A percentile compares a stretch with the other conserved stretches of the same genome.
phyloP scores from a whole-genome alignment of 2,329 filamentous ascomycete species.

The Venturia effusa region DNA sequence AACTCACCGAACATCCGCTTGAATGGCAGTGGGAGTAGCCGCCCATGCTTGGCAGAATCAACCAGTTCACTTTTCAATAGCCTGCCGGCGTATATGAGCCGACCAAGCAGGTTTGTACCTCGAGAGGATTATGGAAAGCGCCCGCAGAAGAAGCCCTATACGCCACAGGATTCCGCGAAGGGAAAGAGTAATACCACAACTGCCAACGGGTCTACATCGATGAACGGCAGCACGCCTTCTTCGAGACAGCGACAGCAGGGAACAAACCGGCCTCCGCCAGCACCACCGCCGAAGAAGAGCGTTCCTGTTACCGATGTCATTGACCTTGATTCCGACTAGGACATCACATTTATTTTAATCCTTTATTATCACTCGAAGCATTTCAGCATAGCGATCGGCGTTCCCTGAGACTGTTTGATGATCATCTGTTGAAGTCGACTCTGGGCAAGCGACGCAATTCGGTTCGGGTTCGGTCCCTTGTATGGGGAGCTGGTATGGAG shows the following conservation, averaged over 20 bases:
- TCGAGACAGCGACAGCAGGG: not conserved
- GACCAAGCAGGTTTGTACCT: slow-evolving; percentile 10
- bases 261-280: not conserved
- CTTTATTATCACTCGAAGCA: not conserved
- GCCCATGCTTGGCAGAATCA: not conserved
- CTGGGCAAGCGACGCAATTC: not conserved
- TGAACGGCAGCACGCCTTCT: not conserved
- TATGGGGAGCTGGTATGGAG: not conserved
- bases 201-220: not conserved
- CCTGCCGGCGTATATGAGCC: slow-evolving; percentile 1
- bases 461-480: not conserved
- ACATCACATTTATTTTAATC: not conserved
- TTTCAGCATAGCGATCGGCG: not conserved
- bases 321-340: not conserved
- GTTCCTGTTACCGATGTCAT: not conserved
- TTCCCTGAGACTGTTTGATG: not conserved
- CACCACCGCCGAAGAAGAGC: not conserved
- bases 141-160: not conserved
- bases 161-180: not conserved
- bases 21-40: not conserved
- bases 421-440: not conserved
- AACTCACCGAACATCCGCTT: not conserved
- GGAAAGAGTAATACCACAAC: not conserved
- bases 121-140: slow-evolving; percentile 10
- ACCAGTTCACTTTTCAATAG: not conserved